Evolutionary conservation across 2,329 filamentous ascomycete genomes (phyloP).

Genomic region (Colletotrichum graminicola): DNA sequence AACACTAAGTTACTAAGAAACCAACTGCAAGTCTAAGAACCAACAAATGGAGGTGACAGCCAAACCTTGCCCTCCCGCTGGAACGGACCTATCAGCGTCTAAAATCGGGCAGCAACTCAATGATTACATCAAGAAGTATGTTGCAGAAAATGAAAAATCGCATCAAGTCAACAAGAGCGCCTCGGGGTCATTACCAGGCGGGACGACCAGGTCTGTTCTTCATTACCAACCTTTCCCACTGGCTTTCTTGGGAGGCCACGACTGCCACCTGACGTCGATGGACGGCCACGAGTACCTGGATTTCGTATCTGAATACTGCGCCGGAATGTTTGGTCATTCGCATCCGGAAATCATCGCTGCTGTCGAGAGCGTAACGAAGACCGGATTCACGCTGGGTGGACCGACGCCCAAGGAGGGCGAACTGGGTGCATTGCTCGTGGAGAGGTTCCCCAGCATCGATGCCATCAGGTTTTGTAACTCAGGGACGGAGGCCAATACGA

Average conservation of each 20-base stretch:
- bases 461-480: conserved; percentile 73
- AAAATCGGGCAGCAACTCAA: conserved; percentile 10
- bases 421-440: conserved; percentile 64
- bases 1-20: neutral
- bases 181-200: conserved; percentile 55
- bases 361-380: conserved; percentile 58
- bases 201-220: conserved; percentile 61
- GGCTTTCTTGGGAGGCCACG: conserved; percentile 53
- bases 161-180: conserved; percentile 54
- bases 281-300: conserved; percentile 66
- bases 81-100: neutral
- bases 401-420: conserved; percentile 64
- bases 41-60: neutral
- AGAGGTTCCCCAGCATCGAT: conserved; percentile 65
- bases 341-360: conserved; percentile 65
- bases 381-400: conserved; percentile 67
- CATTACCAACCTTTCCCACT: conserved; percentile 60
- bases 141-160: conserved; percentile 53
- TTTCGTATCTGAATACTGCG: conserved; percentile 73
- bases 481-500: conserved; percentile 74
- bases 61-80: neutral
- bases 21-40: neutral
- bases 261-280: conserved; percentile 54
- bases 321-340: conserved; percentile 75
- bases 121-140: conserved; percentile 17